phyloP scores from a whole-genome alignment of 2,329 filamentous ascomycete genomes.

The Trichophaea hybrida region DNA sequence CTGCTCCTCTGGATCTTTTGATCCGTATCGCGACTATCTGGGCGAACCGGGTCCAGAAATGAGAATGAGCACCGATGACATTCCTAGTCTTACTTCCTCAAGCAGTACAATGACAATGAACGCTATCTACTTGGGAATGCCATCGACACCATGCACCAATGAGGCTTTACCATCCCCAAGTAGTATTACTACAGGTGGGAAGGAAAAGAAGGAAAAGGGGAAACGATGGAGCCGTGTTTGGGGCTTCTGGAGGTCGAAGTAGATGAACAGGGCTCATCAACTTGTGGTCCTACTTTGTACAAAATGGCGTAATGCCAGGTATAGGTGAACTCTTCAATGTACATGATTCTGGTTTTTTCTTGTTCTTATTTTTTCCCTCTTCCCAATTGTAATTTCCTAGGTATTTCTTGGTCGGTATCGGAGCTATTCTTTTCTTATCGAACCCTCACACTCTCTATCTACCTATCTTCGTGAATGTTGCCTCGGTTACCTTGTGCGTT shows the following conservation, averaged over 20 bases:
- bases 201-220: slow-evolving; percentile 25
- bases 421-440: not conserved
- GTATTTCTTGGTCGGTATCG: not conserved
- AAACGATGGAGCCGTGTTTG: slow-evolving; percentile 27
- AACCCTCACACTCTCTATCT: too few species aligned
- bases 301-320: slow-evolving; percentile 9
- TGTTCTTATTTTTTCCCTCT: slow-evolving; percentile 4
- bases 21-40: slow-evolving; percentile 23
- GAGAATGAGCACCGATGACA: slow-evolving; percentile 27
- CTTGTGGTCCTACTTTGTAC: not conserved
- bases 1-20: slow-evolving; percentile 16
- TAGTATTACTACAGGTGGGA: slow-evolving; percentile 4
- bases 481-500: too few species aligned
- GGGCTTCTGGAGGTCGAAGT: slow-evolving; percentile 26
- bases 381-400: slow-evolving; percentile 13
- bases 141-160: slow-evolving; percentile 18
- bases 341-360: slow-evolving; percentile 5
- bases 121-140: slow-evolving; percentile 23
- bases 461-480: too few species aligned
- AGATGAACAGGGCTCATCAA: slow-evolving; percentile 2
- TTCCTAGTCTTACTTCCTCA: slow-evolving; percentile 26
- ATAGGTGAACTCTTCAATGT: slow-evolving; percentile 9
- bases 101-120: slow-evolving; percentile 26
- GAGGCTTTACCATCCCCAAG: not conserved
- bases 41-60: slow-evolving; percentile 28